A percentile compares a stretch with the other conserved stretches of the same genome.
Conservation (phyloP, 768 basidiomycete species). For the Myochromella boudieri region DNA sequence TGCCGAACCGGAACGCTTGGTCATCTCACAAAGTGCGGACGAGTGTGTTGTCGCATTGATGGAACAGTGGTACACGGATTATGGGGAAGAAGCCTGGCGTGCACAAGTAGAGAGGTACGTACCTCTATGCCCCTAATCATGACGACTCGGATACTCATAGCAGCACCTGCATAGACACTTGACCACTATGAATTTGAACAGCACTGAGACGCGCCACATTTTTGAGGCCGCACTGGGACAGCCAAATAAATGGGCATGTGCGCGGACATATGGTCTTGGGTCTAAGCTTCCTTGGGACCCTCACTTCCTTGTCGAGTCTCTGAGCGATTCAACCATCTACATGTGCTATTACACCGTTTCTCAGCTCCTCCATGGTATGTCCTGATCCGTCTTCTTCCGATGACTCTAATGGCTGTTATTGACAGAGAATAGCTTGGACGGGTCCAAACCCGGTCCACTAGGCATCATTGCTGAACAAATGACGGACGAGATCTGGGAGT, state of each 20-base stretch:
- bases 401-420: conserved; percentile 1
- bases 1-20: conserved; percentile 92
- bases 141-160: no score
- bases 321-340: conserved; percentile 98
- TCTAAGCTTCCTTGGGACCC: conserved; percentile 97
- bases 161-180: conserved; percentile 56
- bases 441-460: conserved; percentile 75
- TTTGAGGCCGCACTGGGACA: conserved; percentile 92
- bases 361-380: conserved; percentile 85
- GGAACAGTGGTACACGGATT: conserved; percentile 99
- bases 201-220: conserved; percentile 82
- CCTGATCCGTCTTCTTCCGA: not conserved
- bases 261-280: conserved; percentile 93
- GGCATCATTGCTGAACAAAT: conserved; percentile 88
- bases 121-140: no score
- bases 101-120: conserved; percentile 78
- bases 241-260: conserved; percentile 99
- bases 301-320: conserved; percentile 92
- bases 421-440: conserved; percentile 73
- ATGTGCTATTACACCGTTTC: conserved; percentile 98
- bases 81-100: conserved; percentile 91
- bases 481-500: conserved; percentile 98
- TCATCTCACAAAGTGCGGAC: conserved; percentile 89
- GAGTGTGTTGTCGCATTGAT: conserved; percentile 98
- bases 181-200: conserved; percentile 86